A percentile compares a stretch with the other conserved stretches of the same genome.
These are phyloP conservation scores for Fusarium sulawesiense DNA, from an alignment of 2,329 filamentous ascomycete genomes.

Conservation along the genomic window DNA sequence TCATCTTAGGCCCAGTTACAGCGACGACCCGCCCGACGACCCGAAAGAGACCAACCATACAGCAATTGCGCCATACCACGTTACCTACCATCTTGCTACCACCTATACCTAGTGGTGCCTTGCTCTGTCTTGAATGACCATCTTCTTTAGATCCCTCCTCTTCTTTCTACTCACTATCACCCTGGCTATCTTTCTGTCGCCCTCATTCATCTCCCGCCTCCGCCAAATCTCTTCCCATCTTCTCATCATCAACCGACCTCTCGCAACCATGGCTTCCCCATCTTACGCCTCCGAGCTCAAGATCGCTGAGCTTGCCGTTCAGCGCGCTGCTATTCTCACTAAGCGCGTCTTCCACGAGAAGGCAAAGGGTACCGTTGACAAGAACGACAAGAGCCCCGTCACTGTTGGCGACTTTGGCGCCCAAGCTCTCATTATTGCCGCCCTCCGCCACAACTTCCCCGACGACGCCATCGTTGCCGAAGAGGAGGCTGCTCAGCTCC, in stretches of 20 bases:
- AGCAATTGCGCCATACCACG: constrained; percentile 38
- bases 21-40: constrained; percentile 43
- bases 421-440: constrained; percentile 93
- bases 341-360: constrained; percentile 76
- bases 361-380: constrained; percentile 89
- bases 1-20: constrained; percentile 21
- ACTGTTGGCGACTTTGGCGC: constrained; percentile 98
- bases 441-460: constrained; percentile 90
- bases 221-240: constrained; percentile 45
- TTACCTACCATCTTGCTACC: constrained; percentile 15
- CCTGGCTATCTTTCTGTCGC: constrained; percentile 46
- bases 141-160: constrained; percentile 19
- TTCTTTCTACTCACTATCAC: constrained; percentile 42
- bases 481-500: constrained; percentile 87
- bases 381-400: constrained; percentile 95
- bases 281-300: constrained; percentile 82
- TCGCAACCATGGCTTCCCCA: constrained; percentile 50
- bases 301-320: constrained; percentile 88
- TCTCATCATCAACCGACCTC: constrained; percentile 38
- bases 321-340: constrained; percentile 73
- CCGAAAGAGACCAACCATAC: constrained; percentile 36
- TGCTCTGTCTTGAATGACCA: constrained; percentile 14
- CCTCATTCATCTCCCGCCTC: constrained; percentile 45
- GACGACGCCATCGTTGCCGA: constrained; percentile 92
- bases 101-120: not conserved